A percentile compares a stretch with the other conserved stretches of the same genome.
Evolutionary conservation across 768 basidiomycete species (phyloP).

Genomic region (Tubosaeta brunneosetosa): DNA sequence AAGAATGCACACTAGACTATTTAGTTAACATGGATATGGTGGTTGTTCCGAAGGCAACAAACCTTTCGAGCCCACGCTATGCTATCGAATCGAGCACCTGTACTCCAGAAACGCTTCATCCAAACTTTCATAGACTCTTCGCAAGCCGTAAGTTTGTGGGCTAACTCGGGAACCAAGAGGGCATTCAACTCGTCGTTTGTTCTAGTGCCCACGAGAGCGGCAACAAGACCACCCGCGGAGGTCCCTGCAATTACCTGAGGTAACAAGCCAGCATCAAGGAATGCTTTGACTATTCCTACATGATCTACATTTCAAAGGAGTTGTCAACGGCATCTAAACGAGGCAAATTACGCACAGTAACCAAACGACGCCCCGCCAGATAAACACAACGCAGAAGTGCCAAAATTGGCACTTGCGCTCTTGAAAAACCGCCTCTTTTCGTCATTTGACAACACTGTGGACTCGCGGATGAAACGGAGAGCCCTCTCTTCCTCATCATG

Average conservation of each 20-base stretch:
- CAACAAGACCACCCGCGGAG: slow-evolving; percentile 83
- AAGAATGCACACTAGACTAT: slow-evolving; percentile 71
- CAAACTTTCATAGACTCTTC: slow-evolving; percentile 71
- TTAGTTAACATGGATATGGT: not conserved
- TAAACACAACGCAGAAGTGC: slow-evolving; percentile 87
- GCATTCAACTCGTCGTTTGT: slow-evolving; percentile 82
- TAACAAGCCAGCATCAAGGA: slow-evolving; percentile 79
- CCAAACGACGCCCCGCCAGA: slow-evolving; percentile 96
- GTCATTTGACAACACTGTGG: slow-evolving; percentile 68
- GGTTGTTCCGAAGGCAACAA: slow-evolving; percentile 4
- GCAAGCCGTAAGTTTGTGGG: slow-evolving; percentile 76
- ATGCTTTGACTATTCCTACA: slow-evolving; percentile 87
- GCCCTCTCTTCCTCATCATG: slow-evolving; percentile 73
- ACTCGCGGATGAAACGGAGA: slow-evolving; percentile 70
- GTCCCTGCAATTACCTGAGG: slow-evolving; percentile 95
- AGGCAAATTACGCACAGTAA: slow-evolving; percentile 58
- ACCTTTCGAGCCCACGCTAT: slow-evolving; percentile 89
- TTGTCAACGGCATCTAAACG: not conserved
- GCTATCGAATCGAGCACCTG: slow-evolving; percentile 94
- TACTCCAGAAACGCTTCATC: slow-evolving; percentile 69
- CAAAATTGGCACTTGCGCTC: slow-evolving; percentile 82
- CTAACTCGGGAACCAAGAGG: slow-evolving; percentile 78
- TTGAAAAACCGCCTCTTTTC: slow-evolving; percentile 94
- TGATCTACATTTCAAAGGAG: slow-evolving; percentile 50
- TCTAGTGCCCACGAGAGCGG: slow-evolving; percentile 74